These are phyloP conservation scores for Hyphopichia khmerensis DNA, from an alignment of 1,139 yeast genomes.

Conservation along the genomic window DNA sequence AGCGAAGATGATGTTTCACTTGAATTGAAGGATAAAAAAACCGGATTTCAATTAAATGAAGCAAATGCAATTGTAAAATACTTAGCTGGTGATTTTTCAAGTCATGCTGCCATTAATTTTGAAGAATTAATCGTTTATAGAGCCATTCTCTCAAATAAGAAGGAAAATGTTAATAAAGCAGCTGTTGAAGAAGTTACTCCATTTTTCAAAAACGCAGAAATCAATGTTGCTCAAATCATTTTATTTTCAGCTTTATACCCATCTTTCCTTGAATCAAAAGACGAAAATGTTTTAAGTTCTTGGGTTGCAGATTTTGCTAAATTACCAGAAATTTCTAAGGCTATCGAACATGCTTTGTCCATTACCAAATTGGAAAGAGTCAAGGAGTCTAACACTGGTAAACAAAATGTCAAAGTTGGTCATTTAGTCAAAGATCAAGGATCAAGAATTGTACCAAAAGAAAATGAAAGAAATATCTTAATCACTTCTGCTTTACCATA, in stretches of 20 bases:
- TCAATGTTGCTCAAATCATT: slow-evolving; percentile 44
- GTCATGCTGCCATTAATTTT: slow-evolving; percentile 17
- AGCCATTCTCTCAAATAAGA: slow-evolving; percentile 30
- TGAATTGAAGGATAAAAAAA: slow-evolving; percentile 30
- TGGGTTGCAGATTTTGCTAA: slow-evolving; percentile 48
- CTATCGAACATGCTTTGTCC: slow-evolving; percentile 36
- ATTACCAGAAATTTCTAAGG: slow-evolving; percentile 35
- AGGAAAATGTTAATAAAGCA: slow-evolving; percentile 17
- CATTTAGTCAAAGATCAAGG: slow-evolving; percentile 36
- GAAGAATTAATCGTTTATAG: slow-evolving; percentile 36
- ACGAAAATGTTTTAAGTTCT: slow-evolving; percentile 13
- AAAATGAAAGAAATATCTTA: slow-evolving; percentile 73
- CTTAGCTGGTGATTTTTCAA: slow-evolving; percentile 48
- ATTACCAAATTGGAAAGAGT: slow-evolving; percentile 44
- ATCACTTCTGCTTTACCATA: slow-evolving; percentile 97
- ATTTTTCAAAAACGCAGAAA: slow-evolving; percentile 15
- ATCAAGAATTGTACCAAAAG: slow-evolving; percentile 51
- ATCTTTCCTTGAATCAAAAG: slow-evolving; percentile 16
- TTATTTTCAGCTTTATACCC: slow-evolving; percentile 47
- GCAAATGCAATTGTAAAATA: slow-evolving; percentile 83
- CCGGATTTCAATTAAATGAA: slow-evolving; percentile 59
- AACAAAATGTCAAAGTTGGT: slow-evolving; percentile 42
- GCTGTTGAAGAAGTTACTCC: slow-evolving; percentile 10
- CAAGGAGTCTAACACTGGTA: slow-evolving; percentile 59
- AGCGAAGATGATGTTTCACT: slow-evolving; percentile 36